These are phyloP conservation scores for Lasiodiplodia hormozganensis DNA, from an alignment of 2,329 filamentous ascomycete genomes.

Conservation along the genomic window DNA sequence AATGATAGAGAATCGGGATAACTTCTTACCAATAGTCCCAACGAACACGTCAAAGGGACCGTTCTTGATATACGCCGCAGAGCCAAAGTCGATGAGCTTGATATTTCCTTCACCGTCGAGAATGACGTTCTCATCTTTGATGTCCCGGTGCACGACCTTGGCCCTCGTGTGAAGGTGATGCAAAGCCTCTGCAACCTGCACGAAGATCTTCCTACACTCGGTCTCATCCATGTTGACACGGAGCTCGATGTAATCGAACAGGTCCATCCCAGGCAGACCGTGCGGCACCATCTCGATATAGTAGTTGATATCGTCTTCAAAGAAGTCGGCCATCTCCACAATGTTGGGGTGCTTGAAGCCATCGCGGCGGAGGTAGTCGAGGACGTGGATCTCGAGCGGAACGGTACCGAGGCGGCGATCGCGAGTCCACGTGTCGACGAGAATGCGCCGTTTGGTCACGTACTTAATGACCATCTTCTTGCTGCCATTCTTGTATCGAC, in stretches of 20 bases:
- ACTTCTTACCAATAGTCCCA: conserved; percentile 85
- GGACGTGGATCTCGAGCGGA: conserved; percentile 93
- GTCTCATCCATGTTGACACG: conserved; percentile 94
- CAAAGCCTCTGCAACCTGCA: conserved; percentile 87
- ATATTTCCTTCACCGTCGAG: conserved; percentile 94
- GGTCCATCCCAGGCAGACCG: conserved; percentile 94
- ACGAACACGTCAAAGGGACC: conserved; percentile 99
- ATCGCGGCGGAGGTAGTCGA: conserved; percentile 86
- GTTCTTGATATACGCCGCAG: conserved; percentile 96
- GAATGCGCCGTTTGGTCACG: conserved; percentile 93
- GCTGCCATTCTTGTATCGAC: conserved; percentile 76
- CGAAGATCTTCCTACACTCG: conserved; percentile 93
- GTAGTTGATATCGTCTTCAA: conserved; percentile 86
- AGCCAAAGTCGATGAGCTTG: conserved; percentile 98
- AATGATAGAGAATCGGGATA: background rate
- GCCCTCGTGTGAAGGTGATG: conserved; percentile 92
- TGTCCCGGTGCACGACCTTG: conserved; percentile 92
- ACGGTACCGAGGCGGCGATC: conserved; percentile 93
- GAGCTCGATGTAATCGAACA: conserved; percentile 98
- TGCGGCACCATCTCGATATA: conserved; percentile 99
- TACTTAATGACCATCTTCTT: conserved; percentile 96
- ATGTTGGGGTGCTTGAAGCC: conserved; percentile 70
- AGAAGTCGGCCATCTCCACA: conserved; percentile 73
- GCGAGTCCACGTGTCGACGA: conserved; percentile 97
- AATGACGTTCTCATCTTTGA: conserved; percentile 98